A percentile compares a stretch with the other conserved stretches of the same genome.
phyloP scores from a whole-genome alignment of 352 stramenopile species.

The Pythium rishiriense region DNA sequence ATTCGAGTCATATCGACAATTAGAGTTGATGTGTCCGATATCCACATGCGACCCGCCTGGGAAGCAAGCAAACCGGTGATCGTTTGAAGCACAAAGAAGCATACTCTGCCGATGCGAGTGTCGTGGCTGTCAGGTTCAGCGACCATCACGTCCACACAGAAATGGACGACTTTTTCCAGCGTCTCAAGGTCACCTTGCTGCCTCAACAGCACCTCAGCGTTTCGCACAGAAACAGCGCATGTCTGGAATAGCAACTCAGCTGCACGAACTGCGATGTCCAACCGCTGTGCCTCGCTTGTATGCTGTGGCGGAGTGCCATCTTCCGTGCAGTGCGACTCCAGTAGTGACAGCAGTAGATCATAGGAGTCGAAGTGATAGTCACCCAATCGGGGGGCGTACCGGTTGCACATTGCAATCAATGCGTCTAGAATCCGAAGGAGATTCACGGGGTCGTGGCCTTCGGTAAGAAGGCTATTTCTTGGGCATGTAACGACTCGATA shows the following conservation, averaged over 20 bases:
- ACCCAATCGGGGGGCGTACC: conserved; percentile 50
- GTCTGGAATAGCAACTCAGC: conserved; percentile 70
- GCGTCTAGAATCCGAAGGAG: conserved; percentile 66
- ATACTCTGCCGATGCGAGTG: conserved; percentile 44
- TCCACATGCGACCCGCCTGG: conserved; percentile 55
- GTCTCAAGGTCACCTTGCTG: conserved; percentile 43
- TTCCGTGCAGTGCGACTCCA: conserved; percentile 62
- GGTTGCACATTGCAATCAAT: conserved; percentile 66
- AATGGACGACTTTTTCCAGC: conserved; percentile 70
- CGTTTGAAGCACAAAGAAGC: conserved; percentile 70
- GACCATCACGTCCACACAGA: conserved; percentile 63
- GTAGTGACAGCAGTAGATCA: conserved; percentile 52
- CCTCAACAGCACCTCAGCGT: conserved; percentile 58
- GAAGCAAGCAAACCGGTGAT: conserved; percentile 67
- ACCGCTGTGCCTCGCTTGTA: conserved; percentile 43
- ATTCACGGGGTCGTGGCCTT: conserved; percentile 72
- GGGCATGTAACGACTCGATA: conserved; percentile 72
- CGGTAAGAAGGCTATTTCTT: conserved; percentile 60
- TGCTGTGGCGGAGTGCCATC: conserved; percentile 40
- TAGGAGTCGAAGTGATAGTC: conserved; percentile 74
- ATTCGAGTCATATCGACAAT: conserved; percentile 71
- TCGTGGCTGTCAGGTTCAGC: conserved; percentile 34
- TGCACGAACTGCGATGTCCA: conserved; percentile 60
- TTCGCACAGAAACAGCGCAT: conserved; percentile 60
- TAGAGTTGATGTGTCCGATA: conserved; percentile 57